Base-by-base conservation (phyloP, 306 rosid species). In the Hippophae gyantsensis region DNA sequence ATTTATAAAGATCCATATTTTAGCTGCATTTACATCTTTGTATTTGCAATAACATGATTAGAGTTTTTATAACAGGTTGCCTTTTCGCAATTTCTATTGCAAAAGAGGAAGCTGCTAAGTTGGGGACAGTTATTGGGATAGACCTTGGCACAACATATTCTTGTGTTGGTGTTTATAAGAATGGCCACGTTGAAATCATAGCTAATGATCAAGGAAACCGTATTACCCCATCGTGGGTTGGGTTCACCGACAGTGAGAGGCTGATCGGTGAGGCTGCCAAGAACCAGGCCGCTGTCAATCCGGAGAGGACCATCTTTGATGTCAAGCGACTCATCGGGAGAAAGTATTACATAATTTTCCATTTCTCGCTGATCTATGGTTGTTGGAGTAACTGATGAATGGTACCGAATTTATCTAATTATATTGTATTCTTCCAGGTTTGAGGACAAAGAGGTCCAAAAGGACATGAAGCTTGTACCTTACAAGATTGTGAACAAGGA, bases 131-230 rank as follows among this genome's bases (percentile, higher is more conserved):
- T 10, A 93, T 93, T 59, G 99, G 99, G 55, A 88, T 93, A 25
- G 99, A 93, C 27, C 90, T 93, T 71, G 99, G 99, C 43, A 92
- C 99, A 0, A 93, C 99, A 26, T 93, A 93, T 64, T 93, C 99
- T 0, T 93, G 99, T 86, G 99, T 93, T 18, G 99, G 95, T 65
- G 99, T 93, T 56, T 93, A 93, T 64, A 93, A 78, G 80, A 93
- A 89, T 62, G 95, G 95, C 26, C 99, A 88, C 69, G 99, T 93
- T 56, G 99, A 93, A 66, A 93, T 93, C 78, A 93, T 93, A 75
- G 99, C 99, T 72, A 93, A 88, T 55, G 99, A 93, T 73, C 99
- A 93, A 68, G 99, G 99, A 64, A 93, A 93, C 71, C 99, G 99
- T 61, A 93, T 93, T 67, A 93, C 99, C 69, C 99, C 99, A 7